Base-by-base conservation (phyloP, 2,329 filamentous ascomycete genomes). In the Colletotrichum liaoningense region DNA sequence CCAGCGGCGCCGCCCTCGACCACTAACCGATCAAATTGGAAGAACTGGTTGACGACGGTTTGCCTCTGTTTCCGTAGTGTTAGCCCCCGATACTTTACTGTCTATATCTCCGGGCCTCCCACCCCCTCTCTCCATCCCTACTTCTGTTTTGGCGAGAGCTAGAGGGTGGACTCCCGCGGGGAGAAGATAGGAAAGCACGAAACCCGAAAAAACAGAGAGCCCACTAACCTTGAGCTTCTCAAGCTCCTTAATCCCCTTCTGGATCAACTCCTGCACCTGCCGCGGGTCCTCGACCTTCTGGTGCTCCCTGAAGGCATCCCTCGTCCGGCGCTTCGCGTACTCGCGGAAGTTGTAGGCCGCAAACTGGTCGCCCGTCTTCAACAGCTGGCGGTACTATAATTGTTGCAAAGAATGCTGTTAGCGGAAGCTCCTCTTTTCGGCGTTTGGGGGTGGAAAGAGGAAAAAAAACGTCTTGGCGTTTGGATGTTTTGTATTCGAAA, bases 281-380 rank as follows among this genome's bases (percentile, higher is more conserved):
- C 94, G 88, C 76, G 91, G 88, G 80, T 98, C 97, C 58, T 90
- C 86, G 79, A 95, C 93, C 69, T 84, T 81, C 83, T 91, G 89
- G 83, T 97, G 89, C 82, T 97, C 95, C 79, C 93, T 90, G 84
- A 98, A 99, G 5, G 94, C 93, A 86, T 98, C 97, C 82, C 90
- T 90, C 81, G 97, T 98, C 83, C 96, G 91, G 81, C 97, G 93
- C 84, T 92, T 93, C 67, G 97, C 95, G 84, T 99, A 99, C 83
- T 98, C 96, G 85, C 97, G 92, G 89, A 98, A 99, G 86, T 98
- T 99, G 88, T 98, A 99, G 78, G 93, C 91, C 75, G 95, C 91
- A 84, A 99, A 98, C 80, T 98, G 94, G 75, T 89, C 88, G 75
- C 95, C 92, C 83, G 97, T 93, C 78, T 95, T 93, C 79, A 98